Base-by-base conservation (phyloP, 2,329 filamentous ascomycete genomes). In the Colletotrichum falcatum region DNA sequence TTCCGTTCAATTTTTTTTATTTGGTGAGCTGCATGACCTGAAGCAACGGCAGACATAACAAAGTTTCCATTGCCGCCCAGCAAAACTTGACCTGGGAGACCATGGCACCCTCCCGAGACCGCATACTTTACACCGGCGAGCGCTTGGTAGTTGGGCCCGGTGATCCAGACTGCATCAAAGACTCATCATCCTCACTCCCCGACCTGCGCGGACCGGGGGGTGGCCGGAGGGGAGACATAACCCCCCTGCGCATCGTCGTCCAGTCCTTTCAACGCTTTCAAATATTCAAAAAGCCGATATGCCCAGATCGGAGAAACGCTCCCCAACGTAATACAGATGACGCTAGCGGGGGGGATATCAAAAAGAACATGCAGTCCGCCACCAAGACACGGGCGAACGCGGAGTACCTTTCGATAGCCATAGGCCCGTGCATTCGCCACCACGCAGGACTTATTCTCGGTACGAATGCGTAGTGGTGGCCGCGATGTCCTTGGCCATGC, bases 401-500 rank as follows among this genome's bases (percentile, higher is more conserved):
- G n/a, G n/a, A 55, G 53, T 55, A 55, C 53, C 53, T 2, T 4
- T 11, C 30, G 44, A 39, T 61, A 39, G 23, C n/a, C n/a, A 3
- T 5, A 12, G 33, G 59, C 20, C 30, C 26, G 44, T 51, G 59
- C 59, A n/a, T 61, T 61, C 39, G 59, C 59, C 59, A 61, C 46
- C 59, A 18, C 20, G 8, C 28, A 42, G 42, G 12, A 48, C 30
- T 44, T 5, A 16, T 23, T 18, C 18, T 44, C 2, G 12, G 12
- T 16, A n/a, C n/a, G n/a, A 37, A 7, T 39, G 37, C 12, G 35
- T 12, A 1, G 9, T 37, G 35, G 12, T 23, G 16, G 35, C 46
- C 23, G 39, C 39, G 56, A 48, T 48, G 12, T n/a, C n/a, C 26
- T 28, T 12, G 5, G 23, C 44, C 44, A 9, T 46, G 7, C n/a